Evolutionary conservation across 495 filamentous ascomycete species (phyloP), one percentile per base, ranked within the genome.

Genomic region (Apiosordaria backusii): DNA sequence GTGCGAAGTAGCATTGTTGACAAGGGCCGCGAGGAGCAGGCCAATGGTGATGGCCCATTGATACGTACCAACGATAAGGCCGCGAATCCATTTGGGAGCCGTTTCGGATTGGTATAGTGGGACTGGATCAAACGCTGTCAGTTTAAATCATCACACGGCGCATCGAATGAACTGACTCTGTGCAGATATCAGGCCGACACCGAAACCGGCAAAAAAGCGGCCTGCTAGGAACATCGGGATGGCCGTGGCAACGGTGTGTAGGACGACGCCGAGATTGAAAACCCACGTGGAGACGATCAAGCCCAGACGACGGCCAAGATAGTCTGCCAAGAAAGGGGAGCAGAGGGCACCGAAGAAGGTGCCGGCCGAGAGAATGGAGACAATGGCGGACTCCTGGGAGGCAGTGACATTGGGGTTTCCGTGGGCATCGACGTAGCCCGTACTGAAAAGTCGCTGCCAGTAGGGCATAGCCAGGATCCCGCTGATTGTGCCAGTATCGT

Each of bases 71-170:
- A 95, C 90, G 67, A 94, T 87, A 26, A 88, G 85, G 73, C 90
- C 92, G 74, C 92, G 89, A 66, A 96, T 90, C 86, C 89, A 92
- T 71, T 89, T 89, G 1, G 92, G 83, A 81, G 90, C 87, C n/a
- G 88, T 91, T 76, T 94, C 91, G 58, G 89, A 92, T 76, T 94
- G 91, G 79, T 95, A 96, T 6, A 91, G 81, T 22, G 89, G 92
- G 63, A 96, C 88, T 87, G 68, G 6, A 7, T 19, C 0, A 1
- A 50, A 50, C 16, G 40, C 40, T 16, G 6, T 50, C 16, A 6
- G 6, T 16, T 50, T 50, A 16, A 6, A 50, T 50, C 16, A 50
- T 6, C 6, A 50, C 60, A 50, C 9, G 63, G 61, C 6, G n/a
- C n/a, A n/a, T n/a, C n/a, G n/a, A n/a, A n/a, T n/a, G n/a, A n/a